Evolutionary conservation across 2,329 filamentous ascomycete species (phyloP).

Genomic region (Trichoderma sp.): DNA sequence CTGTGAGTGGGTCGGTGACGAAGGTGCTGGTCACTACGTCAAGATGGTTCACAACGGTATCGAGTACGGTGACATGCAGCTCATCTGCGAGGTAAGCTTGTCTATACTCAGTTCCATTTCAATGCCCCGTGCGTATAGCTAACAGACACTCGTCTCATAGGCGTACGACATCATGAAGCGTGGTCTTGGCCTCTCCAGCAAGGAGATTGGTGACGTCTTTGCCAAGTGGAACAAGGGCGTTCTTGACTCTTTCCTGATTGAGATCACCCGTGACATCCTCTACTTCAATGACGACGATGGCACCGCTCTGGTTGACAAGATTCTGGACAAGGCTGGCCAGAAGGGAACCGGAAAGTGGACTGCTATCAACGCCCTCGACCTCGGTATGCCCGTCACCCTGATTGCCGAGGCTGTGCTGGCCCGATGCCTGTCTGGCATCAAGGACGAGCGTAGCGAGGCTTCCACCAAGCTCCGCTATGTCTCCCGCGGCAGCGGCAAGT

Average conservation of each 20-base stretch:
- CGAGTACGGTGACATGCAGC: conserved; percentile 99
- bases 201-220: conserved; percentile 96
- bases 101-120: too few species aligned
- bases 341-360: conserved; percentile 99
- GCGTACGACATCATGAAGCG: conserved; percentile 99
- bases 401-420: conserved; percentile 97
- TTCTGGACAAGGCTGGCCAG: conserved; percentile 96
- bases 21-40: conserved; percentile 99
- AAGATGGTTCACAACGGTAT: conserved; percentile 99
- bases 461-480: conserved; percentile 72
- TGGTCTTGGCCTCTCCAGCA: conserved; percentile 81
- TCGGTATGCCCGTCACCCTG: conserved; percentile 97
- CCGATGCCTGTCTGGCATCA: conserved; percentile 91
- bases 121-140: neutral
- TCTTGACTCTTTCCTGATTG: conserved; percentile 97
- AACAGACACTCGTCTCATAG: conserved; percentile 47
- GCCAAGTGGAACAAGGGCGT: conserved; percentile 98
- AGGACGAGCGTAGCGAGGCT: conserved; percentile 86
- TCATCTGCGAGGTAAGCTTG: conserved; percentile 87
- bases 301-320: conserved; percentile 93
- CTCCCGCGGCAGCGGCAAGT: conserved; percentile 70
- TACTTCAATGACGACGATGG: conserved; percentile 97
- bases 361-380: conserved; percentile 96
- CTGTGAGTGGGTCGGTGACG: conserved; percentile 99
- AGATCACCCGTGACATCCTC: conserved; percentile 98